phyloP scores from a whole-genome alignment of 768 basidiomycete species.

The Sistotremastrum suecicum region DNA sequence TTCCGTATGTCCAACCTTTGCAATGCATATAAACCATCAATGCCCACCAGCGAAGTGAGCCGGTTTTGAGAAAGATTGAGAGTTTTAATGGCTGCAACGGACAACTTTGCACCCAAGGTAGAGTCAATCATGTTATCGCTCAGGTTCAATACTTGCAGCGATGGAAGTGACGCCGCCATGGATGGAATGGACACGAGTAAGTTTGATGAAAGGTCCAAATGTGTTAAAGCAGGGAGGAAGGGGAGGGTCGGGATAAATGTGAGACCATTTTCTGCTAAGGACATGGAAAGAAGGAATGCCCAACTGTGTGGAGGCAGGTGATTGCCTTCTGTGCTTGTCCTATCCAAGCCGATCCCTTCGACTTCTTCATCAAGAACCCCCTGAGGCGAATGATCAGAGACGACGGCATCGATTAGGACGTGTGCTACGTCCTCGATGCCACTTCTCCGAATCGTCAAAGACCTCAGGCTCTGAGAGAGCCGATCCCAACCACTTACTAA shows the following conservation, averaged over 20 bases:
- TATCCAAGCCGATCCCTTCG: conserved; percentile 31
- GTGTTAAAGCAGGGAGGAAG: conserved; percentile 58
- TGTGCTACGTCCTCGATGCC: conserved; percentile 73
- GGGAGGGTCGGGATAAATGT: conserved; percentile 67
- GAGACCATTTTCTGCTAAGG: conserved; percentile 64
- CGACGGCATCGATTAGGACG: conserved; percentile 59
- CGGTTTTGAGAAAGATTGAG: conserved; percentile 80
- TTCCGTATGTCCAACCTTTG: conserved; percentile 73
- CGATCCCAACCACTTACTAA: conserved; percentile 73
- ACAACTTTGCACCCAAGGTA: conserved; percentile 73
- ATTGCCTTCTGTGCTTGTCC: conserved; percentile 23
- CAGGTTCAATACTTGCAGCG: conserved; percentile 85
- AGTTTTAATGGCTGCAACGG: conserved; percentile 60
- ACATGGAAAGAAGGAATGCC: conserved; percentile 64
- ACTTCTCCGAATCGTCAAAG: conserved; percentile 63
- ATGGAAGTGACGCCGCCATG: conserved; percentile 58
- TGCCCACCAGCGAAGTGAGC: conserved; percentile 86
- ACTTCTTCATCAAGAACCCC: conserved; percentile 25
- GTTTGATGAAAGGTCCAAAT: conserved; percentile 85
- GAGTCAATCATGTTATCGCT: conserved; percentile 97
- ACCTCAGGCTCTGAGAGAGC: conserved; percentile 52
- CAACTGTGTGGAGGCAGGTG: conserved; percentile 50
- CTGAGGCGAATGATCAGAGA: conserved; percentile 59
- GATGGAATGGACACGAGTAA: conserved; percentile 79
- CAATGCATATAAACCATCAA: conserved; percentile 77